phyloP scores from a whole-genome alignment of 192 early-diverging fungal species.

The Coemansia nantahalensis region DNA sequence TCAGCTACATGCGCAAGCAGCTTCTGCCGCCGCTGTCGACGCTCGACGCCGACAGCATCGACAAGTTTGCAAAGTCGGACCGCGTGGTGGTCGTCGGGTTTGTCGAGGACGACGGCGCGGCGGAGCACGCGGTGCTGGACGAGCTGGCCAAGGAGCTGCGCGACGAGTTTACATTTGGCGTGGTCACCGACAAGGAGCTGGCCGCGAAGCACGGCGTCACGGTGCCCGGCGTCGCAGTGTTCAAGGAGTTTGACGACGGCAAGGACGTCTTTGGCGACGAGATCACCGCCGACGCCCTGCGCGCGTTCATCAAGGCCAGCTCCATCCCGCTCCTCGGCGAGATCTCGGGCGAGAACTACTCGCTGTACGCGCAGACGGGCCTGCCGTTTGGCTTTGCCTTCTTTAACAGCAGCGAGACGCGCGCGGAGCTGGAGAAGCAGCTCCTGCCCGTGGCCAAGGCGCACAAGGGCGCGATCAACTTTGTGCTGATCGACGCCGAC shows the following conservation, averaged over 20 bases:
- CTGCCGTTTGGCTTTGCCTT: constrained; percentile 92
- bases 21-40: constrained; percentile 75
- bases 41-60: constrained; percentile 66
- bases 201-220: constrained; percentile 56
- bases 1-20: constrained; percentile 95
- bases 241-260: constrained; percentile 91
- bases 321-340: constrained; percentile 88
- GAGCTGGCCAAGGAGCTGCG: constrained; percentile 75
- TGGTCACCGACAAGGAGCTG: constrained; percentile 61
- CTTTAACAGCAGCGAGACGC: constrained; percentile 63
- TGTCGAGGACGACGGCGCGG: constrained; percentile 61
- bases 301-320: constrained; percentile 72
- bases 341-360: constrained; percentile 87
- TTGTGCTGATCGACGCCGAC: constrained; percentile 88
- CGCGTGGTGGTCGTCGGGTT: constrained; percentile 88
- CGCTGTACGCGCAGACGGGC: constrained; percentile 79
- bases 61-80: constrained; percentile 77
- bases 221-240: constrained; percentile 73
- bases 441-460: constrained; percentile 77
- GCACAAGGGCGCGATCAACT: constrained; percentile 84
- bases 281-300: constrained; percentile 56
- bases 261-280: constrained; percentile 68
- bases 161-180: constrained; percentile 85
- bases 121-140: constrained; percentile 65
- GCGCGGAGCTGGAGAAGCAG: constrained; percentile 54